phyloP scores from a whole-genome alignment of 2,329 filamentous ascomycete genomes.

The Coniochaeta sp. region DNA sequence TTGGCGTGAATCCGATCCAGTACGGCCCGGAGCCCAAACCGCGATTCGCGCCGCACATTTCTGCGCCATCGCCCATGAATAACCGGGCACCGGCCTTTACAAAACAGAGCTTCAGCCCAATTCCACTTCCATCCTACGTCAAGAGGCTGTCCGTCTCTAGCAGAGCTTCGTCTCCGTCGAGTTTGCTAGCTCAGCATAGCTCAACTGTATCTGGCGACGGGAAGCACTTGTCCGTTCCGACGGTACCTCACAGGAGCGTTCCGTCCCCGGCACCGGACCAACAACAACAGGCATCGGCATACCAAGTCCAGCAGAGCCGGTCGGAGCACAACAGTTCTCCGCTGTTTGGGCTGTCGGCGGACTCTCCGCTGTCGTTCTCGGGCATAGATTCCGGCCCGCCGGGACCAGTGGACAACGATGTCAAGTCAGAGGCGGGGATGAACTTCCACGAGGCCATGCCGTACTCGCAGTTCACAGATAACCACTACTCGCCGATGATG shows the following conservation, averaged over 20 bases:
- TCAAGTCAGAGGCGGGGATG: not conserved
- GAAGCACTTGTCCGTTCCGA: not conserved
- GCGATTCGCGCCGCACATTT: constrained; percentile 1
- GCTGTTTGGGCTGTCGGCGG: not conserved
- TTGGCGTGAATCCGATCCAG: constrained; percentile 2
- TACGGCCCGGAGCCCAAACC: constrained; percentile 3
- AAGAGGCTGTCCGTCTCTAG: constrained; percentile 5
- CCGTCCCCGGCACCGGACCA: not conserved
- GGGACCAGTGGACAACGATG: not conserved
- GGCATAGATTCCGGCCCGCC: not conserved
- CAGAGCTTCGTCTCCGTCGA: not conserved
- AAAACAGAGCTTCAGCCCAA: constrained; percentile 18
- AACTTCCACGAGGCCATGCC: not conserved
- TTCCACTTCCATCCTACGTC: constrained; percentile 15
- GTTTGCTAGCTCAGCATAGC: not conserved
- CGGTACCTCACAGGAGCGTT: not conserved
- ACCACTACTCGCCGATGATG: not conserved
- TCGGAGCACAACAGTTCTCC: not conserved
- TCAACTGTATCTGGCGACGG: not conserved
- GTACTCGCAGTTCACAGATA: not conserved
- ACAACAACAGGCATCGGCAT: not conserved
- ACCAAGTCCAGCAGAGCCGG: not conserved
- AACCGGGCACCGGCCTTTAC: constrained; percentile 7
- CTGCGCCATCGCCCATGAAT: not conserved
- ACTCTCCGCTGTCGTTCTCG: not conserved